phyloP scores from a whole-genome alignment of 345 rosid genomes.

The Geranium brycei region DNA sequence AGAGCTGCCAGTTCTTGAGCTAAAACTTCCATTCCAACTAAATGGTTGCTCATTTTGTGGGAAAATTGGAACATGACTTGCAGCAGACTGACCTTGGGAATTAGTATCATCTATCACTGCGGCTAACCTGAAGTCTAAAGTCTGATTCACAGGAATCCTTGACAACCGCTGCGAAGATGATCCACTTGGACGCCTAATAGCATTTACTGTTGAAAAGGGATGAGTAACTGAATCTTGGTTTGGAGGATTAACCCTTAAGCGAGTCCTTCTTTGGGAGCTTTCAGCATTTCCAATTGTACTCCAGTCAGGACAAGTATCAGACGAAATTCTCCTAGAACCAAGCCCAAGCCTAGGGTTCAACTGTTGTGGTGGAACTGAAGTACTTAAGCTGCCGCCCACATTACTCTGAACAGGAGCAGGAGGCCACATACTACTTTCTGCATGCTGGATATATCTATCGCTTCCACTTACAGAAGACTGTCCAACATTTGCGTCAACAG shows the following conservation, averaged over 20 bases:
- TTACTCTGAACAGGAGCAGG: constrained; percentile 22
- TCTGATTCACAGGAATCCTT: constrained; percentile 30
- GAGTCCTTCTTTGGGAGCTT: constrained; percentile 40
- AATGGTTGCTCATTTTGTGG: constrained; percentile 41
- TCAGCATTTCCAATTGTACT: constrained; percentile 25
- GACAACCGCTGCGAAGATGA: constrained; percentile 26
- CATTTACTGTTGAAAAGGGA: constrained; percentile 35
- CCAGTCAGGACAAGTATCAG: constrained; percentile 12
- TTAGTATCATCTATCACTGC: constrained; percentile 21
- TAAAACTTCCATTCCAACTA: constrained; percentile 43
- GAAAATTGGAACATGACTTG: constrained; percentile 34
- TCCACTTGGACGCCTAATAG: constrained; percentile 27
- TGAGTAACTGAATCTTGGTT: constrained; percentile 29
- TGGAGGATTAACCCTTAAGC: constrained; percentile 37
- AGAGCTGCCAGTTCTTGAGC: constrained; percentile 27
- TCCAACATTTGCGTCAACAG: constrained; percentile 29
- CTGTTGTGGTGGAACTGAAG: constrained; percentile 30
- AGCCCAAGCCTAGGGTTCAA: constrained; percentile 35
- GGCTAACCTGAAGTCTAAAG: constrained; percentile 30
- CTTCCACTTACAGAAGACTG: constrained; percentile 36
- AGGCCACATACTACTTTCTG: constrained; percentile 43
- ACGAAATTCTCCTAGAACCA: constrained; percentile 29
- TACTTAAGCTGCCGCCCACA: constrained; percentile 24
- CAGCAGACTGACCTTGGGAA: constrained; percentile 27
- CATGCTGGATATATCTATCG: constrained; percentile 33